phyloP scores from a whole-genome alignment of 169 alveolate species.

The Toxoplasma gondii region DNA sequence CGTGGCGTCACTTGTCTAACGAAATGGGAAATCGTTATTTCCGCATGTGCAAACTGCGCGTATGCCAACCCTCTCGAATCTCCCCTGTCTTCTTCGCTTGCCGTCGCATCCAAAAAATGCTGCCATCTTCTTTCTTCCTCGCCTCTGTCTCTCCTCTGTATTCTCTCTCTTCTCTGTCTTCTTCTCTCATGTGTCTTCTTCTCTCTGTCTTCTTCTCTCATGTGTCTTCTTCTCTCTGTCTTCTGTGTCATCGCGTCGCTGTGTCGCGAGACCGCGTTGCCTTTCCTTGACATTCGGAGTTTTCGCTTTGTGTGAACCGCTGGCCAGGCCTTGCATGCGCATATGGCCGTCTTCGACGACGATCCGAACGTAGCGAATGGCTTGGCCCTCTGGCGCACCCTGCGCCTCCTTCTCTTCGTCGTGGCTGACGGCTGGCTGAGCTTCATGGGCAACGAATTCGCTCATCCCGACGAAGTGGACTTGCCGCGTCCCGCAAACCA shows the following conservation, averaged over 20 bases:
- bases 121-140: too few relatives aligned
- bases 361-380: constrained; percentile 74
- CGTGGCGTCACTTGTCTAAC: too few relatives aligned
- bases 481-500: constrained; percentile 82
- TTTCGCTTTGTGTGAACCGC: background rate
- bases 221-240: too few relatives aligned
- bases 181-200: constrained; percentile 5
- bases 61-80: too few relatives aligned
- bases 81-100: too few relatives aligned
- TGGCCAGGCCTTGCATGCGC: constrained; percentile 74
- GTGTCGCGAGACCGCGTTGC: too few relatives aligned
- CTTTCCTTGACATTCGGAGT: background rate
- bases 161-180: background rate
- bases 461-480: constrained; percentile 86
- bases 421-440: constrained; percentile 79
- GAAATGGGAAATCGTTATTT: too few relatives aligned
- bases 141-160: background rate
- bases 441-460: constrained; percentile 86
- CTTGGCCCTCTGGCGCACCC: constrained; percentile 72
- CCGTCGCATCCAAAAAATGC: too few relatives aligned
- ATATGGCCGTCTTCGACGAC: constrained; percentile 77
- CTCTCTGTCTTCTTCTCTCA: too few relatives aligned
- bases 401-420: constrained; percentile 60
- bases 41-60: too few relatives aligned
- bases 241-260: too few relatives aligned